Evolutionary conservation across 495 filamentous ascomycete species (phyloP).

Genomic region (Penicillium argentinense): DNA sequence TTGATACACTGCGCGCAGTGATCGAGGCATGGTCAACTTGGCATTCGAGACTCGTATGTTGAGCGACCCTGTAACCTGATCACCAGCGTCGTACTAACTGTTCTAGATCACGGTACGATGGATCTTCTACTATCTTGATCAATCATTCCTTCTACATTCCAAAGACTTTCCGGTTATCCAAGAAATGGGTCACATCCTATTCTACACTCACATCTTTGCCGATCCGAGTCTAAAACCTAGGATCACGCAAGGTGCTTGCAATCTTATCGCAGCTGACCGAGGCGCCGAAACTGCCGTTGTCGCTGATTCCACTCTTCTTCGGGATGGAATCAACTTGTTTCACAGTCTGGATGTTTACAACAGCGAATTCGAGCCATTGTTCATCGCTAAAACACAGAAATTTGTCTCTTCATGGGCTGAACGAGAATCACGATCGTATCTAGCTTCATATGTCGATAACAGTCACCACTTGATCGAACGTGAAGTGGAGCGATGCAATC

Average conservation of each 20-base stretch:
- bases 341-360: constrained; percentile 77
- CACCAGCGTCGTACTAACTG: neutral
- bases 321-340: constrained; percentile 74
- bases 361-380: constrained; percentile 72
- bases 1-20: constrained; percentile 64
- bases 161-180: constrained; percentile 56
- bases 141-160: constrained; percentile 76
- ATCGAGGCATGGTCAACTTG: constrained; percentile 74
- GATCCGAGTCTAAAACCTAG: constrained; percentile 51
- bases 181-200: constrained; percentile 58
- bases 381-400: constrained; percentile 62
- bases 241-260: constrained; percentile 70
- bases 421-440: constrained; percentile 52
- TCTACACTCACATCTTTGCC: constrained; percentile 55
- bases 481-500: constrained; percentile 72
- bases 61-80: neutral
- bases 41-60: constrained; percentile 70
- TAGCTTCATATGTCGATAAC: constrained; percentile 69
- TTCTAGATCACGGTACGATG: constrained; percentile 69
- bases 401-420: constrained; percentile 69
- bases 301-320: constrained; percentile 56
- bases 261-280: constrained; percentile 74
- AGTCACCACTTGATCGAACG: constrained; percentile 63
- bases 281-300: constrained; percentile 36
- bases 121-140: constrained; percentile 90